Evolutionary conservation across 257 asterid genomes (phyloP), one percentile per base, ranked within the genome.

Genomic region (Solanum sparsipilum): DNA sequence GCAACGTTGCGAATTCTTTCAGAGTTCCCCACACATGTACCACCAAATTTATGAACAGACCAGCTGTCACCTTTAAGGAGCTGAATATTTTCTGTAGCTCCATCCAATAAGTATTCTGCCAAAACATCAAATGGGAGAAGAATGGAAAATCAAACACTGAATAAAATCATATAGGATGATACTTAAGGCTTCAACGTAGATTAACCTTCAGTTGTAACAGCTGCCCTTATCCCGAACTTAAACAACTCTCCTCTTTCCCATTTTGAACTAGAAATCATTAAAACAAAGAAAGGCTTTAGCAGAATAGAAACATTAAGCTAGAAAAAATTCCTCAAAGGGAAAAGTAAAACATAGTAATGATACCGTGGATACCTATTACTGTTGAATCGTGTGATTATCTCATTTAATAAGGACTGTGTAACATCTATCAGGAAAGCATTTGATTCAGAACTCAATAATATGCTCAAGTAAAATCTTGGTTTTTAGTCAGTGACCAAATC

Each of bases 21-120:
- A 35, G 99, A 93, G 91, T 90, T 93, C 82, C 99, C 99, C 56
- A 97, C 98, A 82, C 99, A 97, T 29, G 99, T 97, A 41, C 99
- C 99, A 12, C 99, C 99, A 91, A 97, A 97, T 89, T 97, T 97
- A 92, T 97, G 99, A 63, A 97, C 93, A 56, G 98, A 92, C 99
- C 99, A 97, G 82, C 94, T 93, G 87, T 92, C 98, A 44, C 98
- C 99, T 92, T 90, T 92, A 5, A 96, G 99, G 56, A 95, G 92
- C 87, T 92, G 93, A 89, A 84, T 90, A 84, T 88, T 90, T 84
- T 91, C 94, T 29, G 91, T 92, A 58, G 93, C 91, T 85, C 91
- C 97, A 88, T 93, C 94, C 88, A 92, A 88, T 88, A 89, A 87
- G 56, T 84, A 67, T 76, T 93, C 98, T 96, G 87, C 65, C 27